Evolutionary conservation across 495 filamentous ascomycete species (phyloP).

Genomic region (Penicillium longicatenatum): DNA sequence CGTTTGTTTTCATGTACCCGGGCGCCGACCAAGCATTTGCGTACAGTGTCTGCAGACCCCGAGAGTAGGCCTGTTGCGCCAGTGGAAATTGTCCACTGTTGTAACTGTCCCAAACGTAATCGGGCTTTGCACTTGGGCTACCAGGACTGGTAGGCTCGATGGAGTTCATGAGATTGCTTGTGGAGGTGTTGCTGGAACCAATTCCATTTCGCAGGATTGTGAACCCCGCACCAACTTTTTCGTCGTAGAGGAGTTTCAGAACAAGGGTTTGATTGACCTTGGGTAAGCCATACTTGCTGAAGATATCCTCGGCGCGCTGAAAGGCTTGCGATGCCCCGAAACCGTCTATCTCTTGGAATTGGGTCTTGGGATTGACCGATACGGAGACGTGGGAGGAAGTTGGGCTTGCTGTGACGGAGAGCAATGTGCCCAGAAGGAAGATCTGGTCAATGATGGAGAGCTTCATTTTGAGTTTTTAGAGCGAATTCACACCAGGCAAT

Average conservation of each 20-base stretch:
- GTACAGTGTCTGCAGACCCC: constrained; percentile 31
- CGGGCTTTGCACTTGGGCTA: constrained; percentile 31
- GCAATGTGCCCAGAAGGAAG: background rate
- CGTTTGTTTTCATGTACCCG: constrained; percentile 60
- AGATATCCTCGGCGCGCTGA: constrained; percentile 35
- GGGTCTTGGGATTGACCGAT: constrained; percentile 33
- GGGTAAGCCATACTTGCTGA: constrained; percentile 16
- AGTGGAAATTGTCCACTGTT: constrained; percentile 54
- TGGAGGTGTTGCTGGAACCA: constrained; percentile 43
- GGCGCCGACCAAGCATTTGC: constrained; percentile 60
- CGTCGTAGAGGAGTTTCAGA: constrained; percentile 46
- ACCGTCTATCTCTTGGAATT: constrained; percentile 46
- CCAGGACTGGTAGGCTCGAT: constrained; percentile 46
- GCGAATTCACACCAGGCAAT: background rate
- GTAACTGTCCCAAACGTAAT: constrained; percentile 50
- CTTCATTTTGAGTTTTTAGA: background rate
- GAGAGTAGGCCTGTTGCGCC: constrained; percentile 45
- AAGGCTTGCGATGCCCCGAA: constrained; percentile 56
- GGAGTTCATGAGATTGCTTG: constrained; percentile 26
- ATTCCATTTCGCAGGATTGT: constrained; percentile 56
- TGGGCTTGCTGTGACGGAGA: background rate
- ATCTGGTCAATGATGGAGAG: background rate
- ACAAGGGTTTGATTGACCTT: constrained; percentile 2
- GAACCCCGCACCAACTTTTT: constrained; percentile 49
- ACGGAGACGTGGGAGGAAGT: constrained; percentile 8